Evolutionary conservation across 768 basidiomycete species (phyloP), one percentile per base, ranked within the genome.

Genomic region (Chalciporus piperatus): DNA sequence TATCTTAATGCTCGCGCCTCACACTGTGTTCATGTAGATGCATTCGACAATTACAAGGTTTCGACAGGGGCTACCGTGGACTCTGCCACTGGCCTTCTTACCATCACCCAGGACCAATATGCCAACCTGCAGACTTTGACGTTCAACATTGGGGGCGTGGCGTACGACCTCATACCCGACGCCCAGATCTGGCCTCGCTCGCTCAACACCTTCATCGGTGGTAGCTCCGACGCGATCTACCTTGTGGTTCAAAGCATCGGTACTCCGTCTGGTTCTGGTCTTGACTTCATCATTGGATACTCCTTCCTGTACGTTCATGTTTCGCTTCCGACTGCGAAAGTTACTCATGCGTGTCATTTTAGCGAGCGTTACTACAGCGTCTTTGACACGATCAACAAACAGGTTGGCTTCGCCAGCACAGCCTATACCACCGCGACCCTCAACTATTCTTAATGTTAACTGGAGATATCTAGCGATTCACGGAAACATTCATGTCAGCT

Each of bases 301-400:
- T 19, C 50, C 20, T 50, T 56, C 37, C 44, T 64, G 57, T 55
- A 13, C 16, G 51, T 42, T 23, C 4, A 35, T 28, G 20, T 28
- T 40, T 13, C 8, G 8, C 12, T 32, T 32, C 8, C 11, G 13
- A 7, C 27, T 13, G 11, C 11, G 30, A 32, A 32, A 13, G 22
- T 13, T 32, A 11, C 30, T 32, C 30, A 32, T 32, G 27, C 27
- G 6, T 27, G 9, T 32, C 11, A 1, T 10, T 38, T 25, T 22
- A 65, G 67, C 4, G 68, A 79, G 56, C 72, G 78, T 25, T 78
- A 66, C 65, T 78, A 77, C 54, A 68, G 68, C 48, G 63, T 77
- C 13, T 77, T 59, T 53, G 75, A 79, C 55, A 68, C 72, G 17
- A 57, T 57, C 13, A 74, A 76, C 58, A 55, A 47, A 19, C 70